Evolutionary conservation across 441 rosid species (phyloP).

Genomic region (Populus hybrid): DNA sequence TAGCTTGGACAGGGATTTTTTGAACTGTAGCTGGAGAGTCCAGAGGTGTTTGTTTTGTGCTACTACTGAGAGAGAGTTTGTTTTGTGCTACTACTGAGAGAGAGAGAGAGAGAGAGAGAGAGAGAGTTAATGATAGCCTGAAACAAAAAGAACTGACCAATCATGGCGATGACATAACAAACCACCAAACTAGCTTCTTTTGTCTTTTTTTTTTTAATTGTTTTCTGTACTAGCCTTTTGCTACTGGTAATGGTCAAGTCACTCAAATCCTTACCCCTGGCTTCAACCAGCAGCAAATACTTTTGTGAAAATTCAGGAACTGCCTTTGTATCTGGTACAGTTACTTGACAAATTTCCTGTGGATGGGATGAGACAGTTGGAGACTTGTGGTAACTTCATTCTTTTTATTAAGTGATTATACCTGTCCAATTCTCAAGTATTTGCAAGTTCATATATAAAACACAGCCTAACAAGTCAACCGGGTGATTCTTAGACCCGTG

Average conservation of each 20-base stretch:
- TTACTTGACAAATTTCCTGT: not conserved
- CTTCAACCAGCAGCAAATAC: not conserved
- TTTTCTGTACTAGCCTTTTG: not conserved
- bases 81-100: too few relatives aligned
- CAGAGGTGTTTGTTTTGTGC: conserved; percentile 15
- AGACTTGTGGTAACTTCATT: too few relatives aligned
- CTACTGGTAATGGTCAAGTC: not conserved
- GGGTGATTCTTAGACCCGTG: too few relatives aligned
- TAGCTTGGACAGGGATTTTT: conserved; percentile 7
- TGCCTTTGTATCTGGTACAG: not conserved
- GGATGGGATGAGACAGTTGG: not conserved
- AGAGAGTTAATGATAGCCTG: not conserved
- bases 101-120: not conserved
- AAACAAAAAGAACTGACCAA: not conserved
- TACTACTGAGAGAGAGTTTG: not conserved
- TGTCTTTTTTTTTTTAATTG: too few relatives aligned
- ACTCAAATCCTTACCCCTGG: not conserved
- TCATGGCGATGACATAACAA: not conserved
- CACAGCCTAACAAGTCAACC: too few relatives aligned
- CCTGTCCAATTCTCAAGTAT: too few relatives aligned
- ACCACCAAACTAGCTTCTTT: not conserved
- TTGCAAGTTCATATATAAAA: too few relatives aligned
- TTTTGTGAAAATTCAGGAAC: not conserved
- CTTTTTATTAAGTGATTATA: too few relatives aligned
- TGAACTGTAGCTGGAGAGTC: conserved; percentile 16